Evolutionary conservation across 148 eudicot genomes (phyloP).

Genomic region (Gaultheria prostrata): DNA sequence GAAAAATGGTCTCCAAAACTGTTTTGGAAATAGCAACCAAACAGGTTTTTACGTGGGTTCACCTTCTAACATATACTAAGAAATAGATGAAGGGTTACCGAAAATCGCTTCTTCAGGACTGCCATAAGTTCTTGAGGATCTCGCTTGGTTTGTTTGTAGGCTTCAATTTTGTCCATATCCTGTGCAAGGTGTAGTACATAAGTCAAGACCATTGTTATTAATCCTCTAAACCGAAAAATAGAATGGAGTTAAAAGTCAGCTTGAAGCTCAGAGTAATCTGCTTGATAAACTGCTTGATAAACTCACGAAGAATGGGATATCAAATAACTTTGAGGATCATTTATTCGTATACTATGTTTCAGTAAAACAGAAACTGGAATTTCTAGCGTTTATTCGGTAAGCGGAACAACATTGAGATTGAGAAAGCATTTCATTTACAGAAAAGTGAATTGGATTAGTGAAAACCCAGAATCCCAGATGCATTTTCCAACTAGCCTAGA

Average conservation of each 20-base stretch:
- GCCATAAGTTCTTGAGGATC: constrained; percentile 25
- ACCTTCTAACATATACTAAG: not conserved
- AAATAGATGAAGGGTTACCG: constrained; percentile 13
- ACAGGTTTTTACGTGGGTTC: not conserved
- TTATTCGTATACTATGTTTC: not conserved
- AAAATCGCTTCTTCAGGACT: constrained; percentile 21
- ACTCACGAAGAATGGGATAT: not conserved
- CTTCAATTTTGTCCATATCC: constrained; percentile 39
- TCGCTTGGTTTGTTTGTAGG: constrained; percentile 32
- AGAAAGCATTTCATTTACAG: not conserved
- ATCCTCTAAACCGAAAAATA: not conserved
- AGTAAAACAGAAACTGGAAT: not conserved
- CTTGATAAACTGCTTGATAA: not conserved
- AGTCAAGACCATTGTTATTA: not conserved
- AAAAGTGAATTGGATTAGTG: not conserved
- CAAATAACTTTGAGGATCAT: not conserved
- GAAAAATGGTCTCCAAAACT: not conserved
- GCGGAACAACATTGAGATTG: not conserved
- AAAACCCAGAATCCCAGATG: not conserved
- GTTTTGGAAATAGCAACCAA: not conserved
- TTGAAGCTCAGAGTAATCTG: not conserved
- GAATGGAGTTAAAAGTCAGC: not conserved
- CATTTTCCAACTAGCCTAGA: not conserved
- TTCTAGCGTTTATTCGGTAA: not conserved
- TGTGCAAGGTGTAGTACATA: constrained; percentile 2